A percentile compares a stretch with the other conserved stretches of the same genome.
phyloP scores from a whole-genome alignment of 768 basidiomycete species.

The Boletus edulis region DNA sequence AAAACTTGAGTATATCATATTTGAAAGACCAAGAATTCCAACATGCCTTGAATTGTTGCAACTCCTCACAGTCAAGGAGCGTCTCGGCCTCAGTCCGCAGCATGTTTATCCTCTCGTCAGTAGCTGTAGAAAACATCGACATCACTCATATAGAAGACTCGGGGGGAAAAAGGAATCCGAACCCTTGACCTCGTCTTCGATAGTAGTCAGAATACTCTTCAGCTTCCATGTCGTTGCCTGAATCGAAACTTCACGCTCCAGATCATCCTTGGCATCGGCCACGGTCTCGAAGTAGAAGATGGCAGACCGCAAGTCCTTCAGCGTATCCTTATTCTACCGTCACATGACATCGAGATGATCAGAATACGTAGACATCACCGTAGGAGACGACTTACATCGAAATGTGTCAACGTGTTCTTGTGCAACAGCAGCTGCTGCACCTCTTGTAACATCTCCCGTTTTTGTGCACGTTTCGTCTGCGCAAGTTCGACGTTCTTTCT shows the following conservation, averaged over 20 bases:
- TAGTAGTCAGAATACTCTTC: constrained; percentile 46
- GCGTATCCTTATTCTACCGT: constrained; percentile 56
- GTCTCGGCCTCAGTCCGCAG: constrained; percentile 43
- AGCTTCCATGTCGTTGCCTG: constrained; percentile 48
- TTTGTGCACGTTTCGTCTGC: constrained; percentile 32
- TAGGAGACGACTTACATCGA: constrained; percentile 47
- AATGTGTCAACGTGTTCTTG: constrained; percentile 47
- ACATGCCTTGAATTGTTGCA: constrained; percentile 59
- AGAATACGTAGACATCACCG: background rate
- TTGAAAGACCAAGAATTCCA: background rate
- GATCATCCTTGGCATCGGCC: constrained; percentile 47
- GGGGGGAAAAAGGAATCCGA: background rate
- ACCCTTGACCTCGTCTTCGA: constrained; percentile 60
- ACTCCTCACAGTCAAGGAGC: constrained; percentile 61
- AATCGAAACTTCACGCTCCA: constrained; percentile 44
- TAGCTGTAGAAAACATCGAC: constrained; percentile 37
- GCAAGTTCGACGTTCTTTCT: constrained; percentile 50
- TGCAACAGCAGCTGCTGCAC: constrained; percentile 45
- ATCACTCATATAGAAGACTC: background rate
- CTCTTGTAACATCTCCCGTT: constrained; percentile 43
- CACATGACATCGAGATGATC: background rate
- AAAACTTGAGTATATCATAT: background rate
- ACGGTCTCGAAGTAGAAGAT: constrained; percentile 73
- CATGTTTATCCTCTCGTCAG: constrained; percentile 46
- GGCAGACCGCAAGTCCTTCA: constrained; percentile 58